Evolutionary conservation across 1,139 yeast genomes (phyloP).

Genomic region (Yueomyces sp.): DNA sequence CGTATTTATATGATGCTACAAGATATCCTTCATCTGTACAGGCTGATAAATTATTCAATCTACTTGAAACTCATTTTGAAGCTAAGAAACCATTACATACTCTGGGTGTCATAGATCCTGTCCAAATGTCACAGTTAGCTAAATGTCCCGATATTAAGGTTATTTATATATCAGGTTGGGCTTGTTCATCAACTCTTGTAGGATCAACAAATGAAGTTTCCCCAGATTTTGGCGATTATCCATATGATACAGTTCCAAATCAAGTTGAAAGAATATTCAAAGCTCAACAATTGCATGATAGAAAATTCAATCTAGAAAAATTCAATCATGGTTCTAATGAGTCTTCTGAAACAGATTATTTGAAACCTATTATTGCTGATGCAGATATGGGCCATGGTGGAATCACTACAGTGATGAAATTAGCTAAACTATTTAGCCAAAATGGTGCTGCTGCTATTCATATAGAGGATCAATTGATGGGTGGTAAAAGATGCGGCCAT

Average conservation of each 20-base stretch:
- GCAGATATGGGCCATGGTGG: constrained; percentile 67
- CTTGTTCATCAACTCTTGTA: constrained; percentile 37
- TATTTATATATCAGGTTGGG: constrained; percentile 55
- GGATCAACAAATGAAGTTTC: constrained; percentile 49
- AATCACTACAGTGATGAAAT: constrained; percentile 47
- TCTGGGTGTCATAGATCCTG: constrained; percentile 51
- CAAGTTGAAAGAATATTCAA: constrained; percentile 48
- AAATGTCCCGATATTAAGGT: constrained; percentile 36
- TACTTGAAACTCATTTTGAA: constrained; percentile 31
- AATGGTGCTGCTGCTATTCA: constrained; percentile 56
- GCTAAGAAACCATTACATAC: constrained; percentile 41
- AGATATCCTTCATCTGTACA: constrained; percentile 41
- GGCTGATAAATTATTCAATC: constrained; percentile 38
- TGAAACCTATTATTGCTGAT: constrained; percentile 54
- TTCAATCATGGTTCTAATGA: constrained; percentile 19
- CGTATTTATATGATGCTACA: constrained; percentile 14
- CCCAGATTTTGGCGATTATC: constrained; percentile 53
- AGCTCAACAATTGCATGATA: constrained; percentile 48
- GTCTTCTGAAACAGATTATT: constrained; percentile 30
- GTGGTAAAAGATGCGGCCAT: constrained; percentile 57
- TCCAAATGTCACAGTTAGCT: constrained; percentile 46
- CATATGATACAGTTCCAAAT: constrained; percentile 55
- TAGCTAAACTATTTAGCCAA: constrained; percentile 52
- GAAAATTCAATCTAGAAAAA: constrained; percentile 35
- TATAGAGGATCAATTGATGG: constrained; percentile 51